Conservation (phyloP, 2,329 filamentous ascomycete genomes). For the Aspergillus phoenicis region DNA sequence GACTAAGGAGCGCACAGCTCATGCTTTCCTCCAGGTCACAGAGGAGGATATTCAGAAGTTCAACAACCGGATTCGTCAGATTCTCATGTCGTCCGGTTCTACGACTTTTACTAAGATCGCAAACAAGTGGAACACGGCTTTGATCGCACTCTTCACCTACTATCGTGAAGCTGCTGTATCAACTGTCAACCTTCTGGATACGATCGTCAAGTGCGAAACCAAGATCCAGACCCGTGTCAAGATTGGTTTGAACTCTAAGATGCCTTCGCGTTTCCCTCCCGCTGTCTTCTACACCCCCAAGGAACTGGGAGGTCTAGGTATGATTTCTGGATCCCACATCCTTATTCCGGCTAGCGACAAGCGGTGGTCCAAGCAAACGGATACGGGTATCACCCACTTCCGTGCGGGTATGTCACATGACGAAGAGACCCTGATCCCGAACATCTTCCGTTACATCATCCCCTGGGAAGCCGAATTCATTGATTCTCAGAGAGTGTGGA, state of each 20-base stretch:
- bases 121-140: conserved; percentile 98
- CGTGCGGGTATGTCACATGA: conserved; percentile 97
- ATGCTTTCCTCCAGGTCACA: conserved; percentile 96
- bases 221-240: conserved; percentile 99
- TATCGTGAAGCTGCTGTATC: conserved; percentile 97
- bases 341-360: conserved; percentile 97
- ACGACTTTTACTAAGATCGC: conserved; percentile 99
- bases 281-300: conserved; percentile 99
- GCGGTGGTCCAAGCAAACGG: conserved; percentile 97
- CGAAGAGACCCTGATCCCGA: conserved; percentile 95
- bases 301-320: conserved; percentile 92
- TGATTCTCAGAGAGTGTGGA: conserved; percentile 98
- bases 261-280: conserved; percentile 97
- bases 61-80: conserved; percentile 97
- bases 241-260: conserved; percentile 98
- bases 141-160: conserved; percentile 97
- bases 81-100: conserved; percentile 98
- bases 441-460: conserved; percentile 99
- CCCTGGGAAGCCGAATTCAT: conserved; percentile 99
- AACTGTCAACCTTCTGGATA: conserved; percentile 89
- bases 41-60: conserved; percentile 98
- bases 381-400: conserved; percentile 95
- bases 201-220: conserved; percentile 98
- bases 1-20: conserved; percentile 93
- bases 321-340: conserved; percentile 99